phyloP scores from a whole-genome alignment of 768 basidiomycete species.

The Lanmaoa pseudosensibilis region DNA sequence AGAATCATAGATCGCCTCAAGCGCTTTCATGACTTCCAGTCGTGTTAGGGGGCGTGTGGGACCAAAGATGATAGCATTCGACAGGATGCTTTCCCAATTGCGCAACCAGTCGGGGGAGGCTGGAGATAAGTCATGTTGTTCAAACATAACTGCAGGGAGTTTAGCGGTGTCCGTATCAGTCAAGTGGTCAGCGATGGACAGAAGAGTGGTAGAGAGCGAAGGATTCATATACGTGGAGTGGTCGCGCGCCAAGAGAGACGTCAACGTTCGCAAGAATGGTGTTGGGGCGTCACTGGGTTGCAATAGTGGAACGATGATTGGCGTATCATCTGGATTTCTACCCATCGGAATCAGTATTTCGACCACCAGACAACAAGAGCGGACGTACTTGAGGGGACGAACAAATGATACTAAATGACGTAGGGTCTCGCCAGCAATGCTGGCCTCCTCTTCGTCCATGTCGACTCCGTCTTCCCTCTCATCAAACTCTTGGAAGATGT shows the following conservation, averaged over 20 bases:
- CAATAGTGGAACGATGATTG: conserved; percentile 51
- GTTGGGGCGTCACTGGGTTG: conserved; percentile 58
- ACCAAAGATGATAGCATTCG: conserved; percentile 47
- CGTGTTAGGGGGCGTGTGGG: conserved; percentile 51
- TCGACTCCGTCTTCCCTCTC: conserved; percentile 54
- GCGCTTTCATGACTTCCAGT: conserved; percentile 52
- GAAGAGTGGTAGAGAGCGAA: conserved; percentile 59
- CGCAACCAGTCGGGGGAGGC: conserved; percentile 70
- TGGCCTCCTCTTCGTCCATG: conserved; percentile 69
- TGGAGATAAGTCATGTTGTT: conserved; percentile 68
- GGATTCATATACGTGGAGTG: conserved; percentile 58
- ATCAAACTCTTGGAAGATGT: conserved; percentile 73
- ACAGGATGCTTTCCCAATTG: conserved; percentile 62
- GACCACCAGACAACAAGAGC: neutral
- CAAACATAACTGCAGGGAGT: conserved; percentile 60
- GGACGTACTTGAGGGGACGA: conserved; percentile 53
- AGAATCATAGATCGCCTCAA: conserved; percentile 60
- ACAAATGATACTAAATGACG: conserved; percentile 60
- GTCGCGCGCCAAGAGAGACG: conserved; percentile 63
- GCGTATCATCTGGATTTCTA: conserved; percentile 47
- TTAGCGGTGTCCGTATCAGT: conserved; percentile 66
- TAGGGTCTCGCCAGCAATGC: conserved; percentile 61
- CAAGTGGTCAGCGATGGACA: conserved; percentile 67
- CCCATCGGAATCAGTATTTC: conserved; percentile 11
- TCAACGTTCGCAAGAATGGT: conserved; percentile 59